phyloP scores from a whole-genome alignment of 2,329 filamentous ascomycete genomes.

The Amphichorda felina region DNA sequence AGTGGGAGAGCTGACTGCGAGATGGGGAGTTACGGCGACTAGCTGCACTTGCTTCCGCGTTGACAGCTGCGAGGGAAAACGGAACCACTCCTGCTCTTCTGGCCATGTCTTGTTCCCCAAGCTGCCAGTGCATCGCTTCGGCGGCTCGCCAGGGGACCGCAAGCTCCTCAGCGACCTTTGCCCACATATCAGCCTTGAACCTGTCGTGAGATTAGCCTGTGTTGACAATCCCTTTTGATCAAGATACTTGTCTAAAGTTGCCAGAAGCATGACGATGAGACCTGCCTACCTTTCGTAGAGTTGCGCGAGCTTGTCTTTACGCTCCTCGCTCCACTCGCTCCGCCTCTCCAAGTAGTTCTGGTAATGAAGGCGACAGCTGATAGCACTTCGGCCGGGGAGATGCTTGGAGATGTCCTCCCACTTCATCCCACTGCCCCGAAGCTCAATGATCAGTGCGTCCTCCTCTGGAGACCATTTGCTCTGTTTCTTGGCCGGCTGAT shows the following conservation, averaged over 20 bases:
- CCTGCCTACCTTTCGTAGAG: conserved; percentile 89
- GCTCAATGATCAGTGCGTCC: conserved; percentile 84
- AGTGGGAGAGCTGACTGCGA: conserved; percentile 24
- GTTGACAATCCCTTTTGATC: background rate
- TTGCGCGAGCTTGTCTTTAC: conserved; percentile 90
- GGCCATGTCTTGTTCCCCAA: conserved; percentile 91
- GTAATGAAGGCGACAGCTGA: conserved; percentile 89
- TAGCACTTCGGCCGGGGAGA: conserved; percentile 80
- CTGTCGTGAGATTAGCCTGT: conserved; percentile 31
- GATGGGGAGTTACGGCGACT: conserved; percentile 24
- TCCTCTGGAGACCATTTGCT: conserved; percentile 95
- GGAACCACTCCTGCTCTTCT: conserved; percentile 80
- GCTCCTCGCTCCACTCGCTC: conserved; percentile 93
- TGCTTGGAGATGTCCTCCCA: conserved; percentile 97
- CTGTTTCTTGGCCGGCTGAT: conserved; percentile 80
- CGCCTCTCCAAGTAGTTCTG: conserved; percentile 93
- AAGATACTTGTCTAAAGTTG: background rate
- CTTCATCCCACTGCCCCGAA: conserved; percentile 87
- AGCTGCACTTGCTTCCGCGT: conserved; percentile 25
- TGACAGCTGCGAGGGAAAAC: conserved; percentile 56
- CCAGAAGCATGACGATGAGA: too few relatives aligned
- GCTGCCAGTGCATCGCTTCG: conserved; percentile 96
- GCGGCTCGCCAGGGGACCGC: conserved; percentile 88
- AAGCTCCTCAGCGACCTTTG: conserved; percentile 90
- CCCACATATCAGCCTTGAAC: conserved; percentile 98